phyloP scores from a whole-genome alignment of 805 yeast genomes.

The Pichia occidentalis region DNA sequence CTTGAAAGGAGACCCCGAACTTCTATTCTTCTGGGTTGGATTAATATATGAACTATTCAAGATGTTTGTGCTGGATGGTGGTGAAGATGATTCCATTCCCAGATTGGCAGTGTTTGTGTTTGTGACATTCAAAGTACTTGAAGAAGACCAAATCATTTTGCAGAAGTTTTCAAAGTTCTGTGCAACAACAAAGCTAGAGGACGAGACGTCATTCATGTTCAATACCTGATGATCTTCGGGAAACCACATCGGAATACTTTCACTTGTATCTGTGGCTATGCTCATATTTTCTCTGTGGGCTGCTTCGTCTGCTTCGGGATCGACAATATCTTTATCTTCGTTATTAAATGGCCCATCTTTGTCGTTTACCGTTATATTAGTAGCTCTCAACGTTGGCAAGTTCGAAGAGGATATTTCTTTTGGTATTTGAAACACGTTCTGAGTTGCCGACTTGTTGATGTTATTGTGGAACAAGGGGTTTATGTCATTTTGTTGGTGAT shows the following conservation, averaged over 20 bases:
- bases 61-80: constrained; percentile 2
- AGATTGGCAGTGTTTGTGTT: constrained; percentile 2
- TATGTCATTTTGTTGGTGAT: constrained; percentile 1
- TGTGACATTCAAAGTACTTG: constrained; percentile 8
- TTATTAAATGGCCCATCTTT: no score
- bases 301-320: not conserved
- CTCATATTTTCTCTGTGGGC: not conserved
- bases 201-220: constrained; percentile 30
- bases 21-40: no score
- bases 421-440: constrained; percentile 9
- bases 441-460: not conserved
- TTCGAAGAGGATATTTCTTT: constrained; percentile 5
- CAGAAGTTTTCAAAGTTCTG: constrained; percentile 36
- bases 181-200: constrained; percentile 32
- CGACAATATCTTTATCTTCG: constrained; percentile 1
- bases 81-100: no score
- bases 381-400: constrained; percentile 7
- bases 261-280: not conserved
- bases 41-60: not conserved
- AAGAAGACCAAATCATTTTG: constrained; percentile 26
- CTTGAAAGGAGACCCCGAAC: no score
- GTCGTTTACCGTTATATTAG: no score
- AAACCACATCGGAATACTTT: constrained; percentile 25
- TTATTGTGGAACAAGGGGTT: constrained; percentile 1
- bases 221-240: constrained; percentile 28